A percentile compares a stretch with the other conserved stretches of the same genome.
phyloP scores from a whole-genome alignment of 1,284 basidiomycete genomes.

The Fistulinella staudtii region DNA sequence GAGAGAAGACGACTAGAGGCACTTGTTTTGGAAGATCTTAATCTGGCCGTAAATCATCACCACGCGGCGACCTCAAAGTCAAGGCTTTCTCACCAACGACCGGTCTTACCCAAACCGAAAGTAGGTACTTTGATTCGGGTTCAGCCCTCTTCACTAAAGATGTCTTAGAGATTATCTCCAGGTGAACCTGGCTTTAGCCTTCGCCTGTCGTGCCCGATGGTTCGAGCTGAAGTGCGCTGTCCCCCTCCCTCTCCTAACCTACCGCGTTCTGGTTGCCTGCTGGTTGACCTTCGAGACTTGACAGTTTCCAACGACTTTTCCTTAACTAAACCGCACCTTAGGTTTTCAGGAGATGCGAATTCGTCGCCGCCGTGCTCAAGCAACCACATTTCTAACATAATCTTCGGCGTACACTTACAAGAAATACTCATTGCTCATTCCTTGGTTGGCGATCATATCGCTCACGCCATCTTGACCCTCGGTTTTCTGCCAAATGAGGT shows the following conservation, averaged over 20 bases:
- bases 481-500: conserved; percentile 20
- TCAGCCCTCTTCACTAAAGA: conserved; percentile 8
- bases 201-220: conserved; percentile 40
- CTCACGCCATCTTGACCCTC: conserved; percentile 24
- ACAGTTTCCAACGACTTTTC: conserved; percentile 36
- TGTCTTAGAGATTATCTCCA: conserved; percentile 11
- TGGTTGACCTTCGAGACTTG: conserved; percentile 63
- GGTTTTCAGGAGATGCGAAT: conserved; percentile 37
- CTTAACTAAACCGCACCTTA: conserved; percentile 29
- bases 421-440: conserved; percentile 50
- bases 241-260: conserved; percentile 41
- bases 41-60: conserved; percentile 49
- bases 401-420: conserved; percentile 32
- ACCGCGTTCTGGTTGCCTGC: conserved; percentile 60
- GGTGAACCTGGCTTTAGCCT: conserved; percentile 10
- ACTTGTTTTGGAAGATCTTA: conserved; percentile 52
- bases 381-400: conserved; percentile 7
- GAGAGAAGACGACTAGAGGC: conserved; percentile 44
- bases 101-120: conserved; percentile 20
- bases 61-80: conserved; percentile 11
- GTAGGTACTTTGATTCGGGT: conserved; percentile 15
- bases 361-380: neutral
- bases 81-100: conserved; percentile 6
- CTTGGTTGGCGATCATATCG: conserved; percentile 27
- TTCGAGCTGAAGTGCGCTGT: conserved; percentile 60